Evolutionary conservation across 2,329 filamentous ascomycete genomes (phyloP).

Genomic region (Alternaria infectoria): DNA sequence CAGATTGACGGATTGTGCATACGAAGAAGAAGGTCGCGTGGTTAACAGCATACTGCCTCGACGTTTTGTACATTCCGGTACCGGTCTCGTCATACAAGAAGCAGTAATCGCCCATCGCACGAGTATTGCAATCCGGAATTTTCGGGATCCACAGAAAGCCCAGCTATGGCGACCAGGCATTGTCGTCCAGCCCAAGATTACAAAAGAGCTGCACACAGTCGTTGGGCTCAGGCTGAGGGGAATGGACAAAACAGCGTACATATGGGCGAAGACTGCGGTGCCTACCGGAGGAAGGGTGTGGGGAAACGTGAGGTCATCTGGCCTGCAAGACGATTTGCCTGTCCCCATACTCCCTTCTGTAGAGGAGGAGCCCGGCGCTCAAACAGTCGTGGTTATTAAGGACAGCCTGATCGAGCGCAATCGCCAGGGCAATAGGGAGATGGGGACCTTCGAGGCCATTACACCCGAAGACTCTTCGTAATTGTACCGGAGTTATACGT

Average conservation of each 20-base stretch:
- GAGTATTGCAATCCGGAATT: constrained; percentile 25
- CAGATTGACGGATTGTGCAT: constrained; percentile 34
- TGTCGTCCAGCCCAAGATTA: constrained; percentile 5
- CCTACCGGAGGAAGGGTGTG: constrained; percentile 13
- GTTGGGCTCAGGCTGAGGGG: constrained; percentile 35
- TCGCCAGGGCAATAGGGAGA: background rate
- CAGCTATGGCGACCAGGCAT: background rate
- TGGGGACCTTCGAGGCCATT: background rate
- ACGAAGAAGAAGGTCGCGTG: constrained; percentile 35
- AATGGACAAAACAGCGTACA: constrained; percentile 31
- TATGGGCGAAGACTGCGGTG: constrained; percentile 22
- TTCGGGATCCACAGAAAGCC: background rate
- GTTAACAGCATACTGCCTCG: constrained; percentile 21
- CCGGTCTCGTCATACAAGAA: constrained; percentile 28
- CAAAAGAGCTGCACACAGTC: constrained; percentile 27
- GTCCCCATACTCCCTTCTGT: constrained; percentile 20
- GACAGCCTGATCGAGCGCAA: constrained; percentile 23
- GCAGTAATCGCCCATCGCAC: constrained; percentile 25
- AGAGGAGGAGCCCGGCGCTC: constrained; percentile 14
- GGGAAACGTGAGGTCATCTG: constrained; percentile 29
- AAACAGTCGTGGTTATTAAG: constrained; percentile 24
- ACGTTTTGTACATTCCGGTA: constrained; percentile 9
- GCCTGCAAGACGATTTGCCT: constrained; percentile 30
- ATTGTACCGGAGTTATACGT: background rate
- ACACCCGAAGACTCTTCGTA: background rate